Percentiles rank a stretch among this genome's conserved stretches.
phyloP scores from a whole-genome alignment of 179 eudicot genomes.

The Spergularia azorica region DNA sequence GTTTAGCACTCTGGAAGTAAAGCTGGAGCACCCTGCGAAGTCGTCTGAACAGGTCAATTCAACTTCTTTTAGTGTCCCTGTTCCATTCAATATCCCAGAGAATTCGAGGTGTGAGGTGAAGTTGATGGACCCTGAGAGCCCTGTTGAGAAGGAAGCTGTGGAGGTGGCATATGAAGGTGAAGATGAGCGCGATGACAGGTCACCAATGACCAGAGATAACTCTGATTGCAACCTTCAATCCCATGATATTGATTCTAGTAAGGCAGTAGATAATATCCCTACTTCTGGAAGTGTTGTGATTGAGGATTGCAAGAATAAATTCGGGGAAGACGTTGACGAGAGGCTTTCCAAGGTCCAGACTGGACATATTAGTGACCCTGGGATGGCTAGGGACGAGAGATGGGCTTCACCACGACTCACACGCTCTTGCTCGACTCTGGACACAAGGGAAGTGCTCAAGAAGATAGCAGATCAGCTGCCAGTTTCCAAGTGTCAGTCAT shows the following conservation, averaged over 20 bases:
- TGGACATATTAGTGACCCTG: constrained; percentile 87
- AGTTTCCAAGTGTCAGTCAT: constrained; percentile 48
- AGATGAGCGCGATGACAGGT: constrained; percentile 64
- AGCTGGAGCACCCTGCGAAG: constrained; percentile 39
- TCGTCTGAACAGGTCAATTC: constrained; percentile 33
- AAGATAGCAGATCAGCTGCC: constrained; percentile 46
- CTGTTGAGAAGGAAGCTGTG: constrained; percentile 36
- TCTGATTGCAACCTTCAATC: constrained; percentile 51
- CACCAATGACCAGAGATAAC: constrained; percentile 48
- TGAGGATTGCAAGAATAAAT: constrained; percentile 20
- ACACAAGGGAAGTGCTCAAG: constrained; percentile 53
- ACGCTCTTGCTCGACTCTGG: constrained; percentile 77
- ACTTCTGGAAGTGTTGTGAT: constrained; percentile 6
- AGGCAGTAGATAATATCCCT: constrained; percentile 26
- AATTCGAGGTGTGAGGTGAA: constrained; percentile 49
- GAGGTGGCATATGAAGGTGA: constrained; percentile 82
- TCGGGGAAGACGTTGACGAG: constrained; percentile 32
- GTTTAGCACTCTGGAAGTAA: constrained; percentile 42
- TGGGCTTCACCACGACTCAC: constrained; percentile 66
- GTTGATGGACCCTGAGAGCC: constrained; percentile 50
- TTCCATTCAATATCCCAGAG: constrained; percentile 44
- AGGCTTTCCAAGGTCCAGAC: constrained; percentile 30
- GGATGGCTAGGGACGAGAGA: constrained; percentile 44
- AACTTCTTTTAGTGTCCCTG: constrained; percentile 42
- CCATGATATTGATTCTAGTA: constrained; percentile 22